phyloP scores from a whole-genome alignment of 257 asterid species.

The Solanum bulbocastanum region DNA sequence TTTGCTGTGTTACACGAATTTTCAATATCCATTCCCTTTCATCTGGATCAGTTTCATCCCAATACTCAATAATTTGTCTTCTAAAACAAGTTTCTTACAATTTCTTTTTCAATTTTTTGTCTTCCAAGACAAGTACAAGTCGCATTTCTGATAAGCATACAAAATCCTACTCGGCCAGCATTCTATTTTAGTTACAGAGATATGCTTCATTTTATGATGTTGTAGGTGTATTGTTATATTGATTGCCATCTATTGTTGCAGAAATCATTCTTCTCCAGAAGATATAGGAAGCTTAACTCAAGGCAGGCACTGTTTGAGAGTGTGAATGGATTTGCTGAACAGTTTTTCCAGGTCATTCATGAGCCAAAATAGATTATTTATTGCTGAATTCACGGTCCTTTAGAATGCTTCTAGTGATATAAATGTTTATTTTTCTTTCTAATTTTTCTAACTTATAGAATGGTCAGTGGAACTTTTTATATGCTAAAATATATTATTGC shows the following conservation, averaged over 20 bases:
- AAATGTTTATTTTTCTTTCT: neutral
- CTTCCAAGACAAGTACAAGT: neutral
- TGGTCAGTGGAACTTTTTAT: neutral
- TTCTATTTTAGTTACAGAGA: neutral
- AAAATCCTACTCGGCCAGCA: neutral
- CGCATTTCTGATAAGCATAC: neutral
- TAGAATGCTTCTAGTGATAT: neutral
- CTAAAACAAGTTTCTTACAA: neutral
- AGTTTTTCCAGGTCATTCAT: constrained; percentile 54
- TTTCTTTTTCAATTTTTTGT: neutral
- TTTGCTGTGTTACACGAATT: neutral
- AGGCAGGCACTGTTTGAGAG: constrained; percentile 42
- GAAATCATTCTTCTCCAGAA: constrained; percentile 40
- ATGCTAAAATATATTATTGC: neutral
- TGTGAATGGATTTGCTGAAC: constrained; percentile 61
- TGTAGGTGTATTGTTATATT: neutral
- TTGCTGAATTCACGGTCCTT: neutral
- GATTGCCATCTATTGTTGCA: constrained; percentile 14
- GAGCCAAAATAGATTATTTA: neutral
- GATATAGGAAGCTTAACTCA: constrained; percentile 28
- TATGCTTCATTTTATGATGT: neutral
- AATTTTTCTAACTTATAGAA: neutral
- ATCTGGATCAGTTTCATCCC: neutral
- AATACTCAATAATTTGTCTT: neutral
- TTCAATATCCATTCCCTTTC: neutral